A percentile compares a stretch with the other conserved stretches of the same genome.
These are phyloP conservation scores for Naumovozyma dairenensis DNA, from an alignment of 805 yeast species.

Conservation along the genomic window DNA sequence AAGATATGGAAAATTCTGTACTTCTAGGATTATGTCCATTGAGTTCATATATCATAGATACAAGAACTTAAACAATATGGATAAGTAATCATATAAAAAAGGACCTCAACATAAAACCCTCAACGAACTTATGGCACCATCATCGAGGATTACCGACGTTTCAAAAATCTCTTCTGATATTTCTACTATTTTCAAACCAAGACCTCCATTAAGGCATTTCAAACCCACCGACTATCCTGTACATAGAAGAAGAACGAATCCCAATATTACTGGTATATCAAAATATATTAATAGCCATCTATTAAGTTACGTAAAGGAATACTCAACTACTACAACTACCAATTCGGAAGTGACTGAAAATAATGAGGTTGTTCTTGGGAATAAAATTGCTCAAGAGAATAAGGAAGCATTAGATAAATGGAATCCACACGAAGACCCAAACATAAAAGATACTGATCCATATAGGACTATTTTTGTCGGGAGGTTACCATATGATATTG, in stretches of 20 bases:
- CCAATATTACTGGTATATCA: slow-evolving; percentile 39
- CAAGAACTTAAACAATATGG: too few species aligned
- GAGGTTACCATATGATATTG: slow-evolving; percentile 52
- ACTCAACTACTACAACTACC: too few species aligned
- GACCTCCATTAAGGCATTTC: slow-evolving; percentile 43
- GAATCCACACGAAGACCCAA: slow-evolving; percentile 50
- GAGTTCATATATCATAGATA: too few species aligned
- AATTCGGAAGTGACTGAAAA: too few species aligned
- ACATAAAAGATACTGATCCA: slow-evolving; percentile 57
- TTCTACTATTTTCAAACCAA: slow-evolving; percentile 37
- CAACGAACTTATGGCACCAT: slow-evolving; percentile 7
- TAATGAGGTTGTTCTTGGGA: too few species aligned
- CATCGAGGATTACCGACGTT: too few species aligned
- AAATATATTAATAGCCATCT: slow-evolving; percentile 16
- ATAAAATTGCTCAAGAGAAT: too few species aligned
- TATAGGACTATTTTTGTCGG: slow-evolving; percentile 69
- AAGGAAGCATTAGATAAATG: slow-evolving; percentile 33
- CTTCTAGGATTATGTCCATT: too few species aligned
- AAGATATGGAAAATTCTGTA: too few species aligned
- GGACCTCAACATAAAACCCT: too few species aligned
- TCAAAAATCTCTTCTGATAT: slow-evolving; percentile 34
- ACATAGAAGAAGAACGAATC: slow-evolving; percentile 37
- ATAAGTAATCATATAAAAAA: too few species aligned
- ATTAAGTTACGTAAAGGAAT: slow-evolving; percentile 26
- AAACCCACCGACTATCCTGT: slow-evolving; percentile 42